phyloP scores from a whole-genome alignment of 257 asterid genomes.

The Nicotiana otophora region DNA sequence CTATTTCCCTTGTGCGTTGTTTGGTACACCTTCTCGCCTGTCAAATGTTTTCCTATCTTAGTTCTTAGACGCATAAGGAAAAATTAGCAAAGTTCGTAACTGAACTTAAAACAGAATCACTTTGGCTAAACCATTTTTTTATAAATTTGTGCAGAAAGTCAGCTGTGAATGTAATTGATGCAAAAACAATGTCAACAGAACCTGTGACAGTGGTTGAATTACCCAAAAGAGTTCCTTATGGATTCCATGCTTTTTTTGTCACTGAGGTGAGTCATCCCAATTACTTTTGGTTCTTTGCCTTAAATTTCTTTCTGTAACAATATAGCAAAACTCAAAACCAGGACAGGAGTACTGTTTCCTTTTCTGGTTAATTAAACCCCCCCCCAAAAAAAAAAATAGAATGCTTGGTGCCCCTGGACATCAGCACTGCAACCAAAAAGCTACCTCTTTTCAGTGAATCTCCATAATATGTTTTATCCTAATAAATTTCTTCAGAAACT shows the following conservation, averaged over 20 bases:
- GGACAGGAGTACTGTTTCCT: background rate
- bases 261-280: slow-evolving; percentile 54
- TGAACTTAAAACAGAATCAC: background rate
- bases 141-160: slow-evolving; percentile 56
- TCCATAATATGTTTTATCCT: background rate
- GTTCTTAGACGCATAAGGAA: background rate
- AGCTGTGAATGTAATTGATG: slow-evolving; percentile 77
- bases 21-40: no score
- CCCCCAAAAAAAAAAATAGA: background rate
- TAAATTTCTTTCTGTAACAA: background rate
- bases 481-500: background rate
- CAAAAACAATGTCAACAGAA: slow-evolving; percentile 85
- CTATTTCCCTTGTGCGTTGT: no score
- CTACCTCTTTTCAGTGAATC: background rate
- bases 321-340: background rate
- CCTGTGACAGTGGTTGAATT: slow-evolving; percentile 81
- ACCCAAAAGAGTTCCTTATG: slow-evolving; percentile 85
- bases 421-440: background rate
- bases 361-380: background rate
- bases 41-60: background rate
- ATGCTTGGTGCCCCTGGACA: background rate
- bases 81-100: background rate
- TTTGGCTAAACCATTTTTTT: background rate
- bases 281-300: background rate
- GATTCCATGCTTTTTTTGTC: slow-evolving; percentile 94